Evolutionary conservation across 208 protist genomes (phyloP), one percentile per base, ranked within the genome.

Genomic region (Leptomonas seymouri): DNA sequence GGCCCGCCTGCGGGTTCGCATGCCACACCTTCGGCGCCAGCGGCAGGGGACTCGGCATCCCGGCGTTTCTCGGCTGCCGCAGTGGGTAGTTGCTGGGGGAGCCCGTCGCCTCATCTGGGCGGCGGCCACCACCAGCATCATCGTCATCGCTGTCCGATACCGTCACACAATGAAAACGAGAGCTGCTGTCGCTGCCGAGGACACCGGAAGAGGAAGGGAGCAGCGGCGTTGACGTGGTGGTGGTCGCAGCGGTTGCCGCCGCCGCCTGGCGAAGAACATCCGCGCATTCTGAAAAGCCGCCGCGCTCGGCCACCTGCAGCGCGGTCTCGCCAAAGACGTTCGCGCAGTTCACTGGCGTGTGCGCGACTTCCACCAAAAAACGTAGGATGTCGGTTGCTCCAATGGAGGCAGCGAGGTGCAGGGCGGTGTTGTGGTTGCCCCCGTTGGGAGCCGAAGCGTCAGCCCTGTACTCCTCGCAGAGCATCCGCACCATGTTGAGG

Each of bases 401-500:
- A 1, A 67, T 57, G 1, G 68, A 49, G 6, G 78, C 84, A 16
- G 82, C 79, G 18, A 78, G 54, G 72, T 92, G 86, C 36, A 90
- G 48, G 50, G 71, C 70, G 21, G 85, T 91, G 65, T 85, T 78
- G 49, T 45, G 30, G n/a, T 64, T 69, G 9, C 77, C 86, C 3
- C 83, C 84, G 57, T 86, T 86, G 6, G 84, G 72, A 18, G 80
- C 77, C 30, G 60, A 54, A 7, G 71, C 46, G 46, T 94, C 86
- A 0, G 89, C 89, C 21, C 67, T 61, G 62, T 90, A 94, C 72
- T 94, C 86, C 25, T 77, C 71, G 14, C 82, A 80, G 28, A 94
- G 62, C 81, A 94, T 84, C 14, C 61, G 63, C 8, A 90, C 74
- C 9, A 63, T 84, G 14, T 48, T 21, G 27, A 84, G 25, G 44